Evolutionary conservation across 2,329 filamentous ascomycete species (phyloP).

Genomic region (Anthostomella pinea): DNA sequence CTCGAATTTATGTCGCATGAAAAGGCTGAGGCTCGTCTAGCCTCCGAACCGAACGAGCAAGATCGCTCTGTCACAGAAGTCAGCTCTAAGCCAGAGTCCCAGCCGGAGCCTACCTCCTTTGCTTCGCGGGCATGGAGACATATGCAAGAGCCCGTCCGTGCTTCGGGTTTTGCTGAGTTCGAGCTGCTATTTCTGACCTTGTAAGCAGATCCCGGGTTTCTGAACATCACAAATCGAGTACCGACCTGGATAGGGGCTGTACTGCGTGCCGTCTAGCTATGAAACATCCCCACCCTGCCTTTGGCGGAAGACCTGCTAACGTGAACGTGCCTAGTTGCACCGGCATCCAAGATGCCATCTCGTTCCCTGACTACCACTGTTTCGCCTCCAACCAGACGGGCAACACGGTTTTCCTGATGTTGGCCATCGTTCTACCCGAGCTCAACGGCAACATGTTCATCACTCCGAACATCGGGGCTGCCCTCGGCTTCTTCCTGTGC

Average conservation of each 20-base stretch:
- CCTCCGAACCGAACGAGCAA: constrained; percentile 5
- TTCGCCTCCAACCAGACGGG: constrained; percentile 65
- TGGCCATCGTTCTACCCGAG: constrained; percentile 49
- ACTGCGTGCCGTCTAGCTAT: not conserved
- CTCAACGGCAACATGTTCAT: constrained; percentile 48
- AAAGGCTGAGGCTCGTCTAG: no score
- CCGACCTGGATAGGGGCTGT: no score
- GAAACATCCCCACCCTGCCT: not conserved
- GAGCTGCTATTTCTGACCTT: constrained; percentile 48
- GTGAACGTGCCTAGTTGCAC: constrained; percentile 34
- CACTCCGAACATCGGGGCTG: constrained; percentile 52
- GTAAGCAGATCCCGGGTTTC: constrained; percentile 20
- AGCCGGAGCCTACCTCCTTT: constrained; percentile 11
- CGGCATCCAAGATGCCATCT: constrained; percentile 55
- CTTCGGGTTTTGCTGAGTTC: constrained; percentile 41
- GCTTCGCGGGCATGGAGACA: constrained; percentile 22
- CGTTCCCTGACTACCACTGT: constrained; percentile 60
- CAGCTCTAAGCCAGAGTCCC: constrained; percentile 4
- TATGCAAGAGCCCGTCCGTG: constrained; percentile 34
- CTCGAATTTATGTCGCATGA: no score
- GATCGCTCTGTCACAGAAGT: constrained; percentile 5
- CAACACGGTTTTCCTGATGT: constrained; percentile 58
- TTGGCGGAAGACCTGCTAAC: not conserved
- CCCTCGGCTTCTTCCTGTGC: constrained; percentile 53
- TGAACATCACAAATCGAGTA: not conserved